phyloP scores from a whole-genome alignment of 2,329 filamentous ascomycete genomes.

The Claviceps purpurea region DNA sequence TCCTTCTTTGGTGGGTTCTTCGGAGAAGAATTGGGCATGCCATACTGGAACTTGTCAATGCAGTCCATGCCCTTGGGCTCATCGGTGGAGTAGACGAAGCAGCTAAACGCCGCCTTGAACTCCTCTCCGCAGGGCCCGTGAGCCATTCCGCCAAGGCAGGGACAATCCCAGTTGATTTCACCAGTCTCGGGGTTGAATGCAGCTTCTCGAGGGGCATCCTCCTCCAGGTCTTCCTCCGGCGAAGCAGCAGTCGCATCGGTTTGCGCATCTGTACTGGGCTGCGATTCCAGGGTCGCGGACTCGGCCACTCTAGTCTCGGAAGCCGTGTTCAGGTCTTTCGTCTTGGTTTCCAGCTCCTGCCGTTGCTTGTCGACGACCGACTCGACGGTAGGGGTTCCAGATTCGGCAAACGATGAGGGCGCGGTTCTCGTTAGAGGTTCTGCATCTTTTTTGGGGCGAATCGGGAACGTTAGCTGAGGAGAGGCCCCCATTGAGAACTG shows the following conservation, averaged over 20 bases:
- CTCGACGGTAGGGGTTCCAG: constrained; percentile 51
- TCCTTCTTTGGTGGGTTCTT: too few relatives aligned
- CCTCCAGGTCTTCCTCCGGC: constrained; percentile 48
- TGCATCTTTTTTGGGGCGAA: background rate
- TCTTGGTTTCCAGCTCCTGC: constrained; percentile 26
- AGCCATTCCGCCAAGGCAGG: constrained; percentile 94
- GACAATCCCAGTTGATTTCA: constrained; percentile 99
- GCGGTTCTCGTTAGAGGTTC: constrained; percentile 18
- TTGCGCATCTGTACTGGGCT: constrained; percentile 15
- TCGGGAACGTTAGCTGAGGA: background rate
- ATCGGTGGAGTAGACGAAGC: constrained; percentile 89
- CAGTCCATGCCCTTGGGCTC: constrained; percentile 97
- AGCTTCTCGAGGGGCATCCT: constrained; percentile 74
- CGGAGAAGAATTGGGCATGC: constrained; percentile 9
- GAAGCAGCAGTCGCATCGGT: constrained; percentile 13
- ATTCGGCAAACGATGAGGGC: constrained; percentile 40
- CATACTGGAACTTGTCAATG: constrained; percentile 93
- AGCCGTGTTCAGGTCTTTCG: constrained; percentile 12
- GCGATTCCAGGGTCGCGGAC: constrained; percentile 11
- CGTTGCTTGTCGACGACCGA: constrained; percentile 53
- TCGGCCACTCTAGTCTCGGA: constrained; percentile 9
- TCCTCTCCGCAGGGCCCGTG: constrained; percentile 89
- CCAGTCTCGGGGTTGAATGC: constrained; percentile 98
- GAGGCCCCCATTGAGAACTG: background rate
- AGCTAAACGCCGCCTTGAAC: constrained; percentile 93